Conservation (phyloP, 164 flowering plant genomes). For the Stephania japonica region DNA sequence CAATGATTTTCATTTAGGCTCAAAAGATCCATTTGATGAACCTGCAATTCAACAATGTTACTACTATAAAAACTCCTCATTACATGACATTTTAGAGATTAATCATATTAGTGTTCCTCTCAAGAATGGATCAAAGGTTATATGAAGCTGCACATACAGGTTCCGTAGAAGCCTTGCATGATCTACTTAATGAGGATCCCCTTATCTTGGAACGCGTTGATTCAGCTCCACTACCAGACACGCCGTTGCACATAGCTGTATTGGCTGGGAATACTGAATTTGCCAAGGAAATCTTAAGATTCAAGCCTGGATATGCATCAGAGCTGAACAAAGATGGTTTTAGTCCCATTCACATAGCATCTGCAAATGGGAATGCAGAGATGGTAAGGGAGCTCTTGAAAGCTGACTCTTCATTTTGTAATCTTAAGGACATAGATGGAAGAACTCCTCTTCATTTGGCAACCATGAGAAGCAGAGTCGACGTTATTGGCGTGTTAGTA, state of each 20-base stretch:
- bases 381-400: slow-evolving; percentile 2
- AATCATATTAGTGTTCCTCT: too few species aligned
- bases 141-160: not conserved
- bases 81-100: too few species aligned
- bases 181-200: not conserved
- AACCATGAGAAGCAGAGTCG: not conserved
- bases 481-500: not conserved
- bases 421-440: not conserved
- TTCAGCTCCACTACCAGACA: not conserved
- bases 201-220: not conserved
- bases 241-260: not conserved
- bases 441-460: not conserved
- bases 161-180: not conserved
- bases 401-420: not conserved
- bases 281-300: not conserved
- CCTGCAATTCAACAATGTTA: too few species aligned
- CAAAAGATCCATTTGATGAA: too few species aligned
- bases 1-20: too few species aligned
- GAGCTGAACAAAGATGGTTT: slow-evolving; percentile 1
- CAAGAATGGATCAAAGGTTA: not conserved
- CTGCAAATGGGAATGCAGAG: not conserved
- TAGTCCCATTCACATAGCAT: slow-evolving; percentile 7
- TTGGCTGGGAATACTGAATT: not conserved
- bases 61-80: too few species aligned
- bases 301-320: not conserved